These are phyloP conservation scores for Tarenaya hassleriana DNA, from an alignment of 345 rosid species.

Conservation along the genomic window DNA sequence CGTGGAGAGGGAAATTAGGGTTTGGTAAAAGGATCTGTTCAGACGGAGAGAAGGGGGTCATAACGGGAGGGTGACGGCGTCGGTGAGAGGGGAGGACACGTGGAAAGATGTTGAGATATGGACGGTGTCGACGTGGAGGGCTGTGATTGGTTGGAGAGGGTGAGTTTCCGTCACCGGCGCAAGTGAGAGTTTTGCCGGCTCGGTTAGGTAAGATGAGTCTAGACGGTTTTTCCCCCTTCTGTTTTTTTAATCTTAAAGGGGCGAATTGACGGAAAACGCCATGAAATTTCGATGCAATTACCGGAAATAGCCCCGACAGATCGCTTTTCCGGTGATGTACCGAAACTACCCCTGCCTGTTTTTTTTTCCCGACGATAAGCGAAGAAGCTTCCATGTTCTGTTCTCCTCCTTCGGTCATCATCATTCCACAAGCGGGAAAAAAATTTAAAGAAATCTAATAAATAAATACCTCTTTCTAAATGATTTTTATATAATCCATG, in stretches of 20 bases:
- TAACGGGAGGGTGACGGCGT: conserved; percentile 52
- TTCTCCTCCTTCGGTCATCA: conserved; percentile 14
- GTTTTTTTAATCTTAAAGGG: conserved; percentile 21
- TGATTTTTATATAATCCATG: no score
- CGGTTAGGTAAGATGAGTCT: conserved; percentile 22
- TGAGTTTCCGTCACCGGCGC: conserved; percentile 48
- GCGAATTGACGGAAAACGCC: conserved; percentile 40
- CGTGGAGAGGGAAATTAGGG: conserved; percentile 21
- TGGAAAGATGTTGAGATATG: conserved; percentile 29
- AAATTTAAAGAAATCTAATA: no score
- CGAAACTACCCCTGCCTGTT: conserved; percentile 24
- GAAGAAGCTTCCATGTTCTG: no score
- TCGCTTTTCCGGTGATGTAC: conserved; percentile 23
- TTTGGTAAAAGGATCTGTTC: conserved; percentile 19
- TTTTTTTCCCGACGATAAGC: conserved; percentile 17
- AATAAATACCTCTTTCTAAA: no score
- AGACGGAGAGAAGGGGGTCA: conserved; percentile 21
- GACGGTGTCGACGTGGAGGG: conserved; percentile 26
- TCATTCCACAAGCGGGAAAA: no score
- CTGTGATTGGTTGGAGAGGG: conserved; percentile 29
- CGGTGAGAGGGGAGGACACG: conserved; percentile 49
- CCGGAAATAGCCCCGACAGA: conserved; percentile 18
- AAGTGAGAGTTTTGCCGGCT: conserved; percentile 32
- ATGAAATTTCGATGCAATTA: conserved; percentile 25
- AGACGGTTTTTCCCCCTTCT: conserved; percentile 15